A percentile compares a stretch with the other conserved stretches of the same genome.
Conservation (phyloP, 75 land plant species). For the Adiantum capillusveneris region DNA sequence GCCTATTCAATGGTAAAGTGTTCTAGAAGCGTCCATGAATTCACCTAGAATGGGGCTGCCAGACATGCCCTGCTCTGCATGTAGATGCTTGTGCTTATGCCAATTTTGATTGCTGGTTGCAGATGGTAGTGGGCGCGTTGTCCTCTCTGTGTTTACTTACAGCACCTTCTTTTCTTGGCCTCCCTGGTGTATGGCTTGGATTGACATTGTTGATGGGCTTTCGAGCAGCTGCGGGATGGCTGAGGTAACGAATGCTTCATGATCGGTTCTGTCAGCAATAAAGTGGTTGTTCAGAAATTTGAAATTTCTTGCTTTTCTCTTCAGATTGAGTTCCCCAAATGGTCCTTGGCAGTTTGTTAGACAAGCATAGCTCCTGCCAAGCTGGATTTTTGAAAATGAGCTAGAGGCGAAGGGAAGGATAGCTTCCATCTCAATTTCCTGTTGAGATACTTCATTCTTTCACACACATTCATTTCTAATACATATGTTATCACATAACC, state of each 20-base stretch:
- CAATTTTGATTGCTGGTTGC: too few relatives aligned
- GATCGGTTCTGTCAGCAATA: too few relatives aligned
- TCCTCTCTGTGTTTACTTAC: constrained; percentile 54
- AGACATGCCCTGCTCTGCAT: too few relatives aligned
- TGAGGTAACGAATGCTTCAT: constrained; percentile 41
- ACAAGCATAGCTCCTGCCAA: too few relatives aligned
- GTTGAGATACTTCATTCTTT: too few relatives aligned
- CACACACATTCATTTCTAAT: too few relatives aligned
- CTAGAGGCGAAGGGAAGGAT: too few relatives aligned
- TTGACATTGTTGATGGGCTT: constrained; percentile 77
- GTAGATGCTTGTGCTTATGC: too few relatives aligned
- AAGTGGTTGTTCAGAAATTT: neutral
- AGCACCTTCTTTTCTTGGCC: constrained; percentile 56
- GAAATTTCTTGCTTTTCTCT: constrained; percentile 5
- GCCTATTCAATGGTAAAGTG: constrained; percentile 65
- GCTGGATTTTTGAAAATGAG: too few relatives aligned
- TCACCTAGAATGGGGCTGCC: too few relatives aligned
- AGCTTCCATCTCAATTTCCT: too few relatives aligned
- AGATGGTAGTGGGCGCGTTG: constrained; percentile 63
- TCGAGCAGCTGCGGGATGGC: constrained; percentile 61
- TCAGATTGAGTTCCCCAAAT: constrained; percentile 39
- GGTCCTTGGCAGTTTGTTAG: constrained; percentile 88
- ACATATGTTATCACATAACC: too few relatives aligned
- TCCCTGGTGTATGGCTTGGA: constrained; percentile 84
- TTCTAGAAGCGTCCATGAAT: neutral